These are phyloP conservation scores for Amylocarpus encephaloides DNA, from an alignment of 2,329 filamentous ascomycete genomes.

Conservation along the genomic window DNA sequence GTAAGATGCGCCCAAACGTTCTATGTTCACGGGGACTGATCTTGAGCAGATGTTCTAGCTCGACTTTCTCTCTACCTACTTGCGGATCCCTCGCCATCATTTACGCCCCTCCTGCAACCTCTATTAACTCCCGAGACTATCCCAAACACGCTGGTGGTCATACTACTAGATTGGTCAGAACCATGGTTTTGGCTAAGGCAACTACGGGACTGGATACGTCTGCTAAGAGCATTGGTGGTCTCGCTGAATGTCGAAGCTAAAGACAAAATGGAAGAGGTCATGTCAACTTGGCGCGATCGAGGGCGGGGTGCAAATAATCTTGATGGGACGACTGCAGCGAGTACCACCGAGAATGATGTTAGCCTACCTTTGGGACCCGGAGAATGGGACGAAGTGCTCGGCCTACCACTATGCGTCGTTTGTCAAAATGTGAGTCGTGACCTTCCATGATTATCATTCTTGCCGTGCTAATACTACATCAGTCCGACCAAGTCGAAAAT, in stretches of 20 bases:
- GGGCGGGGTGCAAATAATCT: constrained; percentile 60
- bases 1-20: constrained; percentile 39
- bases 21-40: constrained; percentile 21
- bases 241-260: constrained; percentile 71
- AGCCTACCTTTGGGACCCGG: constrained; percentile 76
- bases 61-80: constrained; percentile 85
- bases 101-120: constrained; percentile 74
- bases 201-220: constrained; percentile 80
- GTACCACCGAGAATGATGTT: constrained; percentile 59
- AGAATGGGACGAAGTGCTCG: constrained; percentile 87
- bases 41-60: constrained; percentile 69
- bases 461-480: constrained; percentile 21
- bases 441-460: not conserved
- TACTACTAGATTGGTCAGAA: constrained; percentile 92
- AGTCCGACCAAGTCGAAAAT: constrained; percentile 52
- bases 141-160: constrained; percentile 78
- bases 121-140: constrained; percentile 79
- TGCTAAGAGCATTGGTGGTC: constrained; percentile 70
- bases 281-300: constrained; percentile 71
- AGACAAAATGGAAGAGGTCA: constrained; percentile 79
- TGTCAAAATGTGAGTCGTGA: constrained; percentile 71
- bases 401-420: constrained; percentile 85
- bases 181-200: constrained; percentile 91
- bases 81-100: constrained; percentile 75
- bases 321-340: constrained; percentile 51